These are phyloP conservation scores for Schizophyllum commune DNA, from an alignment of 1,284 basidiomycete genomes.

Conservation along the genomic window DNA sequence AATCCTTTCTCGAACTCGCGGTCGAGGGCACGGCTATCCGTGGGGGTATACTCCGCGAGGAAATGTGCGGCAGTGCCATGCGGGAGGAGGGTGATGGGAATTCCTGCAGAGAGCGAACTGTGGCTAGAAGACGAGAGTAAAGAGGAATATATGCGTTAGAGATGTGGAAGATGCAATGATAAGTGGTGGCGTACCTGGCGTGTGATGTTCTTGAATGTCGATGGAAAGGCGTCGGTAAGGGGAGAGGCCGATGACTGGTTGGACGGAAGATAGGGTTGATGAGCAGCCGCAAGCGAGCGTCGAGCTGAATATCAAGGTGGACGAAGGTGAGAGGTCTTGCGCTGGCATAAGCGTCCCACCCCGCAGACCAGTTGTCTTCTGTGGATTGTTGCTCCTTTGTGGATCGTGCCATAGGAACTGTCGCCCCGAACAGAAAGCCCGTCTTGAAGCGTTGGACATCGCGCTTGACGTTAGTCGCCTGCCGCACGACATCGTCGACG, in stretches of 20 bases:
- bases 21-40: background rate
- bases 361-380: slow-evolving; percentile 47
- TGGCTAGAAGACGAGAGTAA: too few species aligned
- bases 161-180: too few species aligned
- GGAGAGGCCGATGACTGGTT: slow-evolving; percentile 44
- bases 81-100: slow-evolving; percentile 60
- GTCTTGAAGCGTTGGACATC: slow-evolving; percentile 38
- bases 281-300: slow-evolving; percentile 34
- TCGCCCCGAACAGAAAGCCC: slow-evolving; percentile 51
- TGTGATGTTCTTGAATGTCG: slow-evolving; percentile 14
- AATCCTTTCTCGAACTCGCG: slow-evolving; percentile 12
- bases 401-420: slow-evolving; percentile 9
- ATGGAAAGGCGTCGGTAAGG: slow-evolving; percentile 20
- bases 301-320: slow-evolving; percentile 49
- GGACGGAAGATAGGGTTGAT: slow-evolving; percentile 51
- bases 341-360: slow-evolving; percentile 49
- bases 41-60: slow-evolving; percentile 26
- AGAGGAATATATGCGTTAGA: too few species aligned
- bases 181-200: too few species aligned
- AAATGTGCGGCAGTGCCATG: slow-evolving; percentile 67
- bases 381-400: slow-evolving; percentile 12
- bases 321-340: slow-evolving; percentile 53
- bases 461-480: slow-evolving; percentile 18
- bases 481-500: slow-evolving; percentile 47
- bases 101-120: slow-evolving; percentile 43